A percentile compares a stretch with the other conserved stretches of the same genome.
Evolutionary conservation across 2,329 filamentous ascomycete genomes (phyloP).

Genomic region (Onygena corvina): DNA sequence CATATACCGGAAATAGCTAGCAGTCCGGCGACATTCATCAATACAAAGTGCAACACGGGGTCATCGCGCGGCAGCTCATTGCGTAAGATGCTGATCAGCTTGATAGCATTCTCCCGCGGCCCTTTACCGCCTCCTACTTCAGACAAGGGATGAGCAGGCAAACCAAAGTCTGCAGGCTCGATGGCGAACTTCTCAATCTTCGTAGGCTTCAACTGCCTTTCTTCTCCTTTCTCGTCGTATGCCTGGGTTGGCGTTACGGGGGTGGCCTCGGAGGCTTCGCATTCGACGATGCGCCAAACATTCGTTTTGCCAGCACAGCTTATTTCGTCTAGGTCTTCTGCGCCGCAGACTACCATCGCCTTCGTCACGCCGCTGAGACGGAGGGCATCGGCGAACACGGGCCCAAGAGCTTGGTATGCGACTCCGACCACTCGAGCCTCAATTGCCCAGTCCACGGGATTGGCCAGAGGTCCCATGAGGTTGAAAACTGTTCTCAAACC

Average conservation of each 20-base stretch:
- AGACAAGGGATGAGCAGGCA: constrained; percentile 59
- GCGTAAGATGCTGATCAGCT: constrained; percentile 63
- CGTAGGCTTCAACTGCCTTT: constrained; percentile 28
- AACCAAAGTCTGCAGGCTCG: constrained; percentile 74
- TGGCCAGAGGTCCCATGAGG: constrained; percentile 80
- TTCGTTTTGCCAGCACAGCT: constrained; percentile 79
- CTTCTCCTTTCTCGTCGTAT: constrained; percentile 28
- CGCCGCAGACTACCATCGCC: constrained; percentile 81
- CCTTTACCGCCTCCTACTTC: constrained; percentile 76
- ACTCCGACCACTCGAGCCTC: constrained; percentile 93
- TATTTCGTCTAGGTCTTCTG: constrained; percentile 90
- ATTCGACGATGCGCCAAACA: constrained; percentile 67
- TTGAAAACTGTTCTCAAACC: constrained; percentile 98
- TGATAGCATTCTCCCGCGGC: constrained; percentile 75
- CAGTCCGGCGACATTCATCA: constrained; percentile 84
- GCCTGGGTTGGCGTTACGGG: constrained; percentile 25
- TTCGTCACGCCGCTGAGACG: constrained; percentile 64
- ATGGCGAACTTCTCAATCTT: constrained; percentile 64
- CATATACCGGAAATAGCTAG: constrained; percentile 78
- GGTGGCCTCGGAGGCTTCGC: constrained; percentile 32
- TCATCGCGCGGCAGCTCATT: constrained; percentile 63
- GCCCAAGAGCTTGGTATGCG: constrained; percentile 72
- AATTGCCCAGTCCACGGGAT: constrained; percentile 71
- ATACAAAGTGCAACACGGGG: constrained; percentile 81
- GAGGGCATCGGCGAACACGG: constrained; percentile 77